A percentile compares a stretch with the other conserved stretches of the same genome.
Evolutionary conservation across 371 early-diverging fungal species (phyloP).

Genomic region (Capillidium rhysosporum): DNA sequence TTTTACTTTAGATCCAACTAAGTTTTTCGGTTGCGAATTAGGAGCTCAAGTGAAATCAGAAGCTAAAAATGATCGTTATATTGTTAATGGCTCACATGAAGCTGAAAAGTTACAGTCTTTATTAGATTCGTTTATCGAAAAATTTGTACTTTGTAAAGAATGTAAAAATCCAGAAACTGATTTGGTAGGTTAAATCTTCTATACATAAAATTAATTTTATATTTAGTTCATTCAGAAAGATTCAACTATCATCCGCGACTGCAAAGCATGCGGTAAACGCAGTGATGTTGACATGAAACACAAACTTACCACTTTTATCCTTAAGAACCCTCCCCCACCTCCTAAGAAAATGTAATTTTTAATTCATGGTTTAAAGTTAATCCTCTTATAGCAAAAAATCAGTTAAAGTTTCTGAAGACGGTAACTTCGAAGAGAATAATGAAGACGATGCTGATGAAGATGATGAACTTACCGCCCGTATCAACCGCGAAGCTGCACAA

Average conservation of each 20-base stretch:
- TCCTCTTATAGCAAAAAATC: slow-evolving; percentile 23
- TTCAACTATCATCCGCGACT: slow-evolving; percentile 47
- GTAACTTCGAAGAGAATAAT: slow-evolving; percentile 18
- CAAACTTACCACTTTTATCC: slow-evolving; percentile 69
- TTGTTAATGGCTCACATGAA: slow-evolving; percentile 95
- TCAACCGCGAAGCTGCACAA: slow-evolving; percentile 45
- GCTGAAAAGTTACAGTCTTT: slow-evolving; percentile 70
- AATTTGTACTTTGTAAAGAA: slow-evolving; percentile 87
- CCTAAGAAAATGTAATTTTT: slow-evolving; percentile 7
- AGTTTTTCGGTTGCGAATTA: slow-evolving; percentile 92
- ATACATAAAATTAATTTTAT: slow-evolving; percentile 5
- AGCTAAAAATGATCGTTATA: slow-evolving; percentile 80
- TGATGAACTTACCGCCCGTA: slow-evolving; percentile 49
- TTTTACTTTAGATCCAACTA: slow-evolving; percentile 40
- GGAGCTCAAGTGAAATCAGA: slow-evolving; percentile 90
- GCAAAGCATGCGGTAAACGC: slow-evolving; percentile 87
- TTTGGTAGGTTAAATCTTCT: slow-evolving; percentile 32
- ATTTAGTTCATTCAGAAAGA: slow-evolving; percentile 22
- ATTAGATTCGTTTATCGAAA: slow-evolving; percentile 88
- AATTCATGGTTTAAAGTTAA: not conserved
- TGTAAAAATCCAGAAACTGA: slow-evolving; percentile 99
- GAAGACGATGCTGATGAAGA: slow-evolving; percentile 22
- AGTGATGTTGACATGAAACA: slow-evolving; percentile 75
- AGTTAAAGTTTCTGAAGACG: slow-evolving; percentile 21
- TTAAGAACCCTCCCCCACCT: slow-evolving; percentile 73